These are phyloP conservation scores for Diplotaxis tenuifolia DNA, from an alignment of 345 rosid genomes.

Conservation along the genomic window DNA sequence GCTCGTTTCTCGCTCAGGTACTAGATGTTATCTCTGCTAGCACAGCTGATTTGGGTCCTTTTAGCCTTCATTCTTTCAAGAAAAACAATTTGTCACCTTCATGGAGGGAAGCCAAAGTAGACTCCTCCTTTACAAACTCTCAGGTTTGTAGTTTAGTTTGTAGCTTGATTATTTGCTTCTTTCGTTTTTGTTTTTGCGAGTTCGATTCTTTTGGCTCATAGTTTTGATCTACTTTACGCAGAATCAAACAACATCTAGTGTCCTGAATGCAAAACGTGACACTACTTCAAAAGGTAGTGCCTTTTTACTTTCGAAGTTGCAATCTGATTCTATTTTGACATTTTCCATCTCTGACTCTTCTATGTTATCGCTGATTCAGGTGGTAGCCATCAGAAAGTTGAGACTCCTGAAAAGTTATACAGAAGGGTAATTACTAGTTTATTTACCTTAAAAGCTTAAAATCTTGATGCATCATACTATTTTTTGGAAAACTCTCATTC, in stretches of 20 bases:
- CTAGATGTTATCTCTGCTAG: constrained; percentile 61
- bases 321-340: not conserved
- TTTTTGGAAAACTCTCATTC: not conserved
- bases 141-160: constrained; percentile 46
- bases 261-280: constrained; percentile 40
- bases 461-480: not conserved
- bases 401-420: constrained; percentile 61
- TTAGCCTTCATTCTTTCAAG: constrained; percentile 76
- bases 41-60: constrained; percentile 78
- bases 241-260: constrained; percentile 46
- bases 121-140: constrained; percentile 37
- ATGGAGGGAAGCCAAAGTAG: constrained; percentile 52
- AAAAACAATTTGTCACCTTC: constrained; percentile 63
- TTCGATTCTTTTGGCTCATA: constrained; percentile 13
- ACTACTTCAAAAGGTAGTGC: constrained; percentile 41
- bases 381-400: constrained; percentile 43
- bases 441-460: not conserved
- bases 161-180: not conserved
- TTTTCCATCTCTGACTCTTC: constrained; percentile 29
- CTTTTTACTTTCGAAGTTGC: constrained; percentile 11
- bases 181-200: not conserved
- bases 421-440: constrained; percentile 63
- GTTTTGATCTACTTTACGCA: constrained; percentile 36
- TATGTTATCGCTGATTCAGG: constrained; percentile 40
- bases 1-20: constrained; percentile 47